Evolutionary conservation across 352 stramenopile species (phyloP), one percentile per base, ranked within the genome.

Genomic region (Phytophthora megakarya): DNA sequence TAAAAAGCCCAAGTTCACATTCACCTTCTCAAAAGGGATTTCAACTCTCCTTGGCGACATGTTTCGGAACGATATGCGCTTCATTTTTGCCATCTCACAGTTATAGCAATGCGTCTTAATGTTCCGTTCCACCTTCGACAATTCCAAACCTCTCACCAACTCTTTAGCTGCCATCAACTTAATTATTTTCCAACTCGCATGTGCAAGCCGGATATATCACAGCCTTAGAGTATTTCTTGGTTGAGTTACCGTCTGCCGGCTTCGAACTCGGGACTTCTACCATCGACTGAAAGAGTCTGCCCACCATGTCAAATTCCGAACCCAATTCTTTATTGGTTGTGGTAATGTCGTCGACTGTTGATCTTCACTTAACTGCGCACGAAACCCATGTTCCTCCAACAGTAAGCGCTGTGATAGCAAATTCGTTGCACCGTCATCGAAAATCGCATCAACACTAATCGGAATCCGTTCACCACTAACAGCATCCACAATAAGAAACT

Each of bases 51-150:
- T 0, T 7, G 48, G 47, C 18, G 19, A 16, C 7, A 30, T 60
- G 18, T 54, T 66, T 6, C 18, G 8, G 44, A 49, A 59, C 13
- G 28, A 53, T 26, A 59, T 59, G 18, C 57, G 28, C 18, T 65
- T 65, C 57, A 66, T 66, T 23, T 66, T 60, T 3, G 38, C 47
- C 40, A 49, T 22, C 15, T 65, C 47, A 40, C 57, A 59, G 13
- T 65, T 45, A 7, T 42, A 52, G 35, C 47, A 65, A 3, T 6
- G 8, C 12, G 3, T 33, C 10, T 54, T 47, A 10, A 8, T 19
- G 15, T 45, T 57, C 1, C 16, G 19, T 15, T 65, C 35, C 1
- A 25, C 2, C 3, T 18, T 1, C 9, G 35, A 50, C 6, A 49
- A 23, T 8, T 25, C 3, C 19, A 42, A 9, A 15, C 37, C 45